Evolutionary conservation across 176 grass and related monocot species (phyloP), one percentile per base, ranked within the genome.

Genomic region (Dactylis glomerata): DNA sequence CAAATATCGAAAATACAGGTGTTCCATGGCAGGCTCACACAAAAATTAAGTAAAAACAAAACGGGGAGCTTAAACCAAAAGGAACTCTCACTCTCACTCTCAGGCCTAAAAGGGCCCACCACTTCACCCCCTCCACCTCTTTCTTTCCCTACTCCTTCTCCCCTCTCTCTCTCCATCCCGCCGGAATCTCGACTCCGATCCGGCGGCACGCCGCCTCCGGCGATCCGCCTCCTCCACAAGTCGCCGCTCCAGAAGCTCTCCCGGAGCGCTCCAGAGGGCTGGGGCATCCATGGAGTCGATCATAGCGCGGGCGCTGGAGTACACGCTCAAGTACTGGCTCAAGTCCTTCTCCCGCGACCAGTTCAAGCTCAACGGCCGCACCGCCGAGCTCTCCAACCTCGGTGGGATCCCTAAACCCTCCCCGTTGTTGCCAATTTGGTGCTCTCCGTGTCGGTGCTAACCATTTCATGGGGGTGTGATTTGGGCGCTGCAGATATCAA

Each of bases 321-420:
- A 99, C 88, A 99, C 97, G 76, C 97, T 99, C 86, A 99, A 99
- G 78, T 99, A 99, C 90, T 99, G 97, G 97, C 91, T 99, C 81
- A 99, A 99, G 80, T 96, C 97, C 74, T 99, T 99, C 91, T 91
- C 97, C 55, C 97, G 97, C 47, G 97, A 99, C 86, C 97, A 99
- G 84, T 99, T 99, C 91, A 99, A 96, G 93, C 97, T 99, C 75
- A 94, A 99, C 84, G 93, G 93, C 69, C 93, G 88, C 89, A 96
- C 97, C 75, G 97, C 91, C 57, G 93, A 96, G 89, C 91, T 99
- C 69, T 99, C 91, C 37, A 96, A 91, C 85, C 91, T 99, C 73
- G 92, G 97, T 98, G 14, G 47, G 73, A 83, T 76, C 79, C 59
- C 64, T 38, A 19, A 63, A 74, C 11, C 20, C 26, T 44, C 26